A percentile compares a stretch with the other conserved stretches of the same genome.
Evolutionary conservation across 768 basidiomycete species (phyloP).

Genomic region (Rhizopogon roseolus): DNA sequence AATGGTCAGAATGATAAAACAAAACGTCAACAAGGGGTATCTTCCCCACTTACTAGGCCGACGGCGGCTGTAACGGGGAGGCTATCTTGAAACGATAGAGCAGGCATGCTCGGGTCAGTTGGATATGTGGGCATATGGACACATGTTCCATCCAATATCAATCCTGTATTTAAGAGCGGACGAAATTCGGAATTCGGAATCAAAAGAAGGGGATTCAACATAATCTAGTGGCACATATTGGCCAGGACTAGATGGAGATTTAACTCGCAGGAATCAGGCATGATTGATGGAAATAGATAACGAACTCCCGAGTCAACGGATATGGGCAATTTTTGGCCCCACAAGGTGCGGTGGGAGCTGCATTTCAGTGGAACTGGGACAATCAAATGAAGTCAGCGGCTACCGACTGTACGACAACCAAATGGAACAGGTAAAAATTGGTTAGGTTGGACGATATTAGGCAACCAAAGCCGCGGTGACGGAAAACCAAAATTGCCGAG

Average conservation of each 20-base stretch:
- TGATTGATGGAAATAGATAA: constrained; percentile 15
- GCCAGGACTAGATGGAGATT: constrained; percentile 18
- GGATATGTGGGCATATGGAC: constrained; percentile 13
- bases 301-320: constrained; percentile 11
- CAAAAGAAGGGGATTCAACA: constrained; percentile 26
- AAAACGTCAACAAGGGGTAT: neutral
- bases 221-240: constrained; percentile 24
- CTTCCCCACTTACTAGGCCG: constrained; percentile 16
- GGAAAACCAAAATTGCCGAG: constrained; percentile 29
- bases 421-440: constrained; percentile 27
- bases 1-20: constrained; percentile 6
- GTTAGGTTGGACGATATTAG: constrained; percentile 21
- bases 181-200: constrained; percentile 28
- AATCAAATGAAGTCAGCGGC: constrained; percentile 19
- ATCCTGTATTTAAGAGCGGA: constrained; percentile 16
- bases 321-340: constrained; percentile 6
- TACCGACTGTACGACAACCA: constrained; percentile 21
- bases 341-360: constrained; percentile 13
- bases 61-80: constrained; percentile 14
- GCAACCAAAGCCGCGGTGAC: constrained; percentile 34
- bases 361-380: constrained; percentile 9
- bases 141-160: constrained; percentile 17
- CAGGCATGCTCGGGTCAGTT: constrained; percentile 13
- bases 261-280: constrained; percentile 9
- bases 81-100: constrained; percentile 14